Conservation (phyloP, 2,329 filamentous ascomycete species). For the Mariannaea sp. region DNA sequence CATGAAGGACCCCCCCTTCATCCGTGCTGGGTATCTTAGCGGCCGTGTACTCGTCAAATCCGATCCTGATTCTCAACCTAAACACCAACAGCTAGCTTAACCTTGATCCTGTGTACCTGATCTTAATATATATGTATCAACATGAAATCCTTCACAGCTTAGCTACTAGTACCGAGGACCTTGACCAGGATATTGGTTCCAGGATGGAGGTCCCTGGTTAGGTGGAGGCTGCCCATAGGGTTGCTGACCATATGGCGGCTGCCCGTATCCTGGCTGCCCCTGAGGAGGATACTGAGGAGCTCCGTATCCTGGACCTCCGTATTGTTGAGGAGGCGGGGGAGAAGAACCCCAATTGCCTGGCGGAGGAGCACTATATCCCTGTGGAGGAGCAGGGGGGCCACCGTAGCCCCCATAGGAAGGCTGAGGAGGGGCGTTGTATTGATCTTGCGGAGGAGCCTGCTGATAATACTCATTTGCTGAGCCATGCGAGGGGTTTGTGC, state of each 20-base stretch:
- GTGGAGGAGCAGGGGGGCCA: constrained; percentile 16
- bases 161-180: constrained; percentile 40
- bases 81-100: not conserved
- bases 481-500: constrained; percentile 42
- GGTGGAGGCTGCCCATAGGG: constrained; percentile 23
- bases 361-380: constrained; percentile 36
- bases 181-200: constrained; percentile 48
- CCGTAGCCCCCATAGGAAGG: constrained; percentile 43
- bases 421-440: constrained; percentile 39
- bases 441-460: constrained; percentile 25
- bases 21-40: constrained; percentile 16
- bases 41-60: constrained; percentile 4
- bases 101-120: not conserved
- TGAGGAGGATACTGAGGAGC: not conserved
- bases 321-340: constrained; percentile 37
- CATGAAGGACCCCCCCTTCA: constrained; percentile 5
- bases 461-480: constrained; percentile 32
- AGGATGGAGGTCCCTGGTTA: constrained; percentile 37
- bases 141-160: not conserved
- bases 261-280: constrained; percentile 30
- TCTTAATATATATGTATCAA: not conserved
- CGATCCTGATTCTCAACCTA: not conserved
- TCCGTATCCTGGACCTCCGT: constrained; percentile 30
- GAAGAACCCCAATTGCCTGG: constrained; percentile 40
- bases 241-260: constrained; percentile 30